Conservation (phyloP, 2,329 filamentous ascomycete species). For the Pyrenophora teres region DNA sequence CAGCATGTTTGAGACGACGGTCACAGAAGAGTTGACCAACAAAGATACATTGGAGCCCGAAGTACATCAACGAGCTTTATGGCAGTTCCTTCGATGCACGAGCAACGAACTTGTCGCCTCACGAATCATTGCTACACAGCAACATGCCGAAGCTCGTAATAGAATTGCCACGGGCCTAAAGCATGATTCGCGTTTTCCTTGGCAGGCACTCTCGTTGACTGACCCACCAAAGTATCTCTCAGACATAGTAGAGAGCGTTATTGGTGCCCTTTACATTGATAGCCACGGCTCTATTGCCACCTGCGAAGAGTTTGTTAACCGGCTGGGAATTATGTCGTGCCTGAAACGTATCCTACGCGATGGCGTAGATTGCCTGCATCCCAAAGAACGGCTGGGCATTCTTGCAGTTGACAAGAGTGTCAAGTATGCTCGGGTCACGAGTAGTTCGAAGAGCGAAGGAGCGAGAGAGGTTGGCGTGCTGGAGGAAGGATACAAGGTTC, state of each 20-base stretch:
- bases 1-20: constrained; percentile 65
- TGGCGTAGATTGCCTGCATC: constrained; percentile 60
- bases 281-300: constrained; percentile 42
- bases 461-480: not conserved
- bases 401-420: constrained; percentile 60
- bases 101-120: constrained; percentile 54
- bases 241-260: constrained; percentile 71
- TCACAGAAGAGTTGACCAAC: constrained; percentile 42
- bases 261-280: constrained; percentile 87
- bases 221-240: constrained; percentile 33
- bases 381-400: constrained; percentile 70
- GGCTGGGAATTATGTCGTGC: constrained; percentile 67
- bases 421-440: constrained; percentile 53
- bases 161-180: constrained; percentile 58
- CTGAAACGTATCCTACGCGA: constrained; percentile 64
- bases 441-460: constrained; percentile 13
- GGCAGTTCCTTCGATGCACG: constrained; percentile 70
- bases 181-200: constrained; percentile 68
- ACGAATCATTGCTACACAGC: constrained; percentile 52
- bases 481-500: constrained; percentile 33
- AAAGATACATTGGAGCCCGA: constrained; percentile 41
- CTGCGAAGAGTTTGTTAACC: constrained; percentile 65
- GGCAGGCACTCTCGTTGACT: constrained; percentile 70
- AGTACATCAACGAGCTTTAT: constrained; percentile 56
- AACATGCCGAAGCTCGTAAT: constrained; percentile 57